Conservation (phyloP, 495 filamentous ascomycete species). For the Articulospora tetracladia region DNA sequence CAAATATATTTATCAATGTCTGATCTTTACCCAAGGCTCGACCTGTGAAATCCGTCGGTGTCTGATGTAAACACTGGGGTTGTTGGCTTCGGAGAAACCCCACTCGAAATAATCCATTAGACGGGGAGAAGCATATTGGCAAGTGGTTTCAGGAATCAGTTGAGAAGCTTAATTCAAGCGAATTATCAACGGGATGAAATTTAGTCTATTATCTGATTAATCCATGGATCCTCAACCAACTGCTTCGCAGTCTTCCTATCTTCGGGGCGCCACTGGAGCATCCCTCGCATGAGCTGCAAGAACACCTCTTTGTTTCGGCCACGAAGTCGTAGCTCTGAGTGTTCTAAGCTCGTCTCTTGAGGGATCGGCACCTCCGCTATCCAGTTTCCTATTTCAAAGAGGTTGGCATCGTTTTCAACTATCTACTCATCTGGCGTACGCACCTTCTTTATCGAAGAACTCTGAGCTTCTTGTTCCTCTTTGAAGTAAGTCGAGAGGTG, state of each 20-base stretch:
- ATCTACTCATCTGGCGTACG: not conserved
- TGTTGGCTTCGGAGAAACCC: too few relatives aligned
- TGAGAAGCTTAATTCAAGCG: too few relatives aligned
- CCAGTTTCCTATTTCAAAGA: constrained; percentile 30
- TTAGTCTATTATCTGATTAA: constrained; percentile 19
- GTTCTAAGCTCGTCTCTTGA: constrained; percentile 27
- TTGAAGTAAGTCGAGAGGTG: constrained; percentile 38
- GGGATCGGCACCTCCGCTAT: constrained; percentile 28
- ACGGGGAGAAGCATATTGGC: too few relatives aligned
- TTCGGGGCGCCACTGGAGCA: constrained; percentile 48
- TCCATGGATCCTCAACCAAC: constrained; percentile 39
- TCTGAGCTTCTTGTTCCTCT: constrained; percentile 30
- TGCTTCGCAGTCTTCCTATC: constrained; percentile 41
- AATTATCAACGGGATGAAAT: too few relatives aligned
- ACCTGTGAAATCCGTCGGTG: too few relatives aligned
- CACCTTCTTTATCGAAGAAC: constrained; percentile 25
- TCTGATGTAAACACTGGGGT: too few relatives aligned
- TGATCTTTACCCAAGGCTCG: too few relatives aligned
- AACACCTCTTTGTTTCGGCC: constrained; percentile 38
- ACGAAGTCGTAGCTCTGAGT: constrained; percentile 30
- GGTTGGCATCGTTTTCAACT: constrained; percentile 14
- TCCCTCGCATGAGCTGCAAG: constrained; percentile 36
- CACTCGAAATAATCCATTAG: too few relatives aligned
- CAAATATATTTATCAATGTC: too few relatives aligned
- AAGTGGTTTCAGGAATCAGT: too few relatives aligned